Evolutionary conservation across 805 yeast genomes (phyloP).

Genomic region (Komagataella ulmi): DNA sequence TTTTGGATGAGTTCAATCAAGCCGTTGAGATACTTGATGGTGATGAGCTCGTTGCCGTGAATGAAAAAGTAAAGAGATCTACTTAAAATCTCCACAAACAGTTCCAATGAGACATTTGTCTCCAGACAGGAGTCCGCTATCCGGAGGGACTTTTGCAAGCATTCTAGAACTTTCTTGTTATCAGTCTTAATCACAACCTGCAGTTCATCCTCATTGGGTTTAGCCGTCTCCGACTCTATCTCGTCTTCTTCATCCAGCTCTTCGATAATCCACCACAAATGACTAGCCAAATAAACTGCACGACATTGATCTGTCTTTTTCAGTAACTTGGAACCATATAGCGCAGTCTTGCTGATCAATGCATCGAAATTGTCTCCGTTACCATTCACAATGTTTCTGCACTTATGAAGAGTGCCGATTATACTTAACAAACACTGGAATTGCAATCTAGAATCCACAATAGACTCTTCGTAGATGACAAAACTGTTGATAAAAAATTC

Average conservation of each 20-base stretch:
- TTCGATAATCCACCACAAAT: conserved; percentile 88
- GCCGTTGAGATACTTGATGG: conserved; percentile 69
- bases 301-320: conserved; percentile 94
- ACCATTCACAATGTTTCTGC: conserved; percentile 23
- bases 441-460: conserved; percentile 34
- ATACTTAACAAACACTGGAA: conserved; percentile 34
- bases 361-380: conserved; percentile 60
- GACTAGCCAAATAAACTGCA: conserved; percentile 77
- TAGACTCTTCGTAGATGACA: conserved; percentile 61
- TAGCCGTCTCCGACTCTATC: conserved; percentile 10
- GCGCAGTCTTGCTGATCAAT: conserved; percentile 71
- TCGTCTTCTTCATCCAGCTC: conserved; percentile 30
- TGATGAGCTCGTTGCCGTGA: conserved; percentile 62
- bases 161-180: conserved; percentile 73
- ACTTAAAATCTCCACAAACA: conserved; percentile 83
- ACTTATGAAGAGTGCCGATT: conserved; percentile 28
- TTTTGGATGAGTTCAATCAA: conserved; percentile 70
- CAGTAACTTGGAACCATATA: conserved; percentile 77
- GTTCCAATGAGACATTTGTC: conserved; percentile 52
- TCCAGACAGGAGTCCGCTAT: conserved; percentile 95
- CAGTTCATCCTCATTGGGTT: conserved; percentile 3
- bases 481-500: conserved; percentile 87
- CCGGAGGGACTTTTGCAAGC: conserved; percentile 76
- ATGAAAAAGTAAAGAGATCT: conserved; percentile 76
- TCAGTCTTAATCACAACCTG: conserved; percentile 20